Base-by-base conservation (phyloP, 768 basidiomycete species). In the Boletus rex-veris region DNA sequence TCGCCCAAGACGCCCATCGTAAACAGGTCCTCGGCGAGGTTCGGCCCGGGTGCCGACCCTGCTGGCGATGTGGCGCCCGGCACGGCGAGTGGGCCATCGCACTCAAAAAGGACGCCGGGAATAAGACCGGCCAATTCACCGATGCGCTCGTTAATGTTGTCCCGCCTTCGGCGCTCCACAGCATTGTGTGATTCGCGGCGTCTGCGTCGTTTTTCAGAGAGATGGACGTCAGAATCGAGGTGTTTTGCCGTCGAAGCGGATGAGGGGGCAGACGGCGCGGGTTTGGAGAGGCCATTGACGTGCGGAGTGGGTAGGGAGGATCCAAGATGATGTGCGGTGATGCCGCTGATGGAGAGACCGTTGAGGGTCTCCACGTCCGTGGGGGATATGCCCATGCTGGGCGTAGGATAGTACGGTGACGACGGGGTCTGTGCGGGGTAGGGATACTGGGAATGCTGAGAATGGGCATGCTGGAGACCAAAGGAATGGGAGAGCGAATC, bases 91-190 rank as follows among this genome's bases (percentile, higher is more conserved):
- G 67, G 67, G 1, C 68, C 76, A 38, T 75, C 74, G 47, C 78
- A 73, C 42, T 92, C 90, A 38, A 93, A 75, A 72, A 94, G 78
- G 62, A 85, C 86, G 68, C 92, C 92, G 2, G 93, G 93, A 55
- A 97, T 88, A 42, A 97, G 77, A 19, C 87, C 87, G 18, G 93
- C 88, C 2, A 97, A 80, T 68, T 97, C 93, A 37, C 82, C 81
- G 61, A 97, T 97, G 71, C 92, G 91, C 73, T 97, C 93, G 71
- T 97, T 97, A 69, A 97, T 97, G 68, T 94, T 95, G 66, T 97
- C 93, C 45, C 93, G 70, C 55, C 93, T 65, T 26, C 93, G 73
- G 16, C 93, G 76, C 74, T 97, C 93, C 59, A 97, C 93, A 3
- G 92, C 92, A 61, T 97, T 97, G 67, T 97, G 93, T 8, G 84